Percentiles rank a stretch among this genome's conserved stretches.
Conservation (phyloP, 225 moss, liverwort and hornwort genomes). For the Physcomitrium patens region DNA sequence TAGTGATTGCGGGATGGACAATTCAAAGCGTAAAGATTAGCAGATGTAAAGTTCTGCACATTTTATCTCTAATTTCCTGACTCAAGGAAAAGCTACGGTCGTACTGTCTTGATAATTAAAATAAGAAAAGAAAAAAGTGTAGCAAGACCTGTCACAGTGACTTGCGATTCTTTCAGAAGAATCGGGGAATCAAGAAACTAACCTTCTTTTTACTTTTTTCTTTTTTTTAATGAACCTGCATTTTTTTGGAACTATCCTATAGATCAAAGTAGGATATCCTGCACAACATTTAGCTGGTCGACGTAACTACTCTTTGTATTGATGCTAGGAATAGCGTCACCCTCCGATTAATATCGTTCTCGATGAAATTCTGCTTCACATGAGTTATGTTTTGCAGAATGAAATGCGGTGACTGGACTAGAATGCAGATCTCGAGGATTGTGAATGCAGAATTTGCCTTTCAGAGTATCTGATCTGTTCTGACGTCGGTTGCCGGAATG, state of each 20-base stretch:
- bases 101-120: not conserved
- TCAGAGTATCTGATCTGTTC: constrained; percentile 7
- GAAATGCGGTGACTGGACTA: too few relatives aligned
- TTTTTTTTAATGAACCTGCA: not conserved
- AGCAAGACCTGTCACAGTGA: constrained; percentile 7
- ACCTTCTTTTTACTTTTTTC: too few relatives aligned
- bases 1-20: too few relatives aligned
- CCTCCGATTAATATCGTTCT: constrained; percentile 36
- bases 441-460: constrained; percentile 27
- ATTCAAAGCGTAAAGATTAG: too few relatives aligned
- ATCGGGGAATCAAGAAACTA: constrained; percentile 4
- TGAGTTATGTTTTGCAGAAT: constrained; percentile 34
- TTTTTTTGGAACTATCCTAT: constrained; percentile 25
- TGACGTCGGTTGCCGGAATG: too few relatives aligned
- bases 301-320: constrained; percentile 38
- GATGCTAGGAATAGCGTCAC: constrained; percentile 13
- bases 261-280: constrained; percentile 62
- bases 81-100: not conserved
- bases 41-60: too few relatives aligned
- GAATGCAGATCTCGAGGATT: constrained; percentile 29
- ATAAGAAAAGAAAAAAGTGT: constrained; percentile 7
- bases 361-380: constrained; percentile 34
- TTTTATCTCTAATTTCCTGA: too few relatives aligned
- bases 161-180: constrained; percentile 18
- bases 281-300: constrained; percentile 57